phyloP scores from a whole-genome alignment of 306 rosid species.

The Fagus crenata region DNA sequence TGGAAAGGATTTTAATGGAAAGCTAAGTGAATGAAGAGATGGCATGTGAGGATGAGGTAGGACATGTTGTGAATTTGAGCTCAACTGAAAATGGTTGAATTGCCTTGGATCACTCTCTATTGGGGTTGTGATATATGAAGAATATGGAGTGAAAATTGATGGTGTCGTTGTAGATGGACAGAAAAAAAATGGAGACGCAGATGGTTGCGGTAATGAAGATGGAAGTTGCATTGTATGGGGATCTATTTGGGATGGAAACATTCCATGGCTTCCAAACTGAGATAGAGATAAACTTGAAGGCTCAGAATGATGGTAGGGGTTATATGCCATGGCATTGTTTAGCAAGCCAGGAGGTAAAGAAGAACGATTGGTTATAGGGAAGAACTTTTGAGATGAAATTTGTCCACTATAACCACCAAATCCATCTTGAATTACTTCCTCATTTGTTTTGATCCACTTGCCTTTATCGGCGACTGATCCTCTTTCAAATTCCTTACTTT shows the following conservation, averaged over 20 bases:
- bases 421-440: constrained; percentile 25
- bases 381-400: constrained; percentile 54
- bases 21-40: constrained; percentile 38
- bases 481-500: constrained; percentile 34
- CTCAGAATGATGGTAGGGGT: constrained; percentile 33
- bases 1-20: constrained; percentile 45
- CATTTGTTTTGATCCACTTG: constrained; percentile 48
- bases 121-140: constrained; percentile 45
- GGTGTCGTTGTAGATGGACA: constrained; percentile 45
- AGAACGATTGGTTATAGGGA: constrained; percentile 39
- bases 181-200: constrained; percentile 45
- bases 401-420: constrained; percentile 20
- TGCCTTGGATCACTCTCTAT: constrained; percentile 46
- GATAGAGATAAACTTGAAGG: constrained; percentile 62
- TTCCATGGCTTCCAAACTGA: constrained; percentile 62
- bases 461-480: constrained; percentile 34
- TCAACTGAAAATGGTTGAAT: constrained; percentile 49
- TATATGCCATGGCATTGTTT: constrained; percentile 47
- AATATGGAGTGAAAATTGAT: constrained; percentile 45
- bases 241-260: constrained; percentile 42
- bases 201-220: constrained; percentile 30
- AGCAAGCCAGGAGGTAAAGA: constrained; percentile 44
- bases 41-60: constrained; percentile 44
- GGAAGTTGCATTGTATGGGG: constrained; percentile 39
- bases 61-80: constrained; percentile 43